These are phyloP conservation scores for Danielozyma ontarioensis DNA, from an alignment of 805 yeast genomes.

Conservation along the genomic window DNA sequence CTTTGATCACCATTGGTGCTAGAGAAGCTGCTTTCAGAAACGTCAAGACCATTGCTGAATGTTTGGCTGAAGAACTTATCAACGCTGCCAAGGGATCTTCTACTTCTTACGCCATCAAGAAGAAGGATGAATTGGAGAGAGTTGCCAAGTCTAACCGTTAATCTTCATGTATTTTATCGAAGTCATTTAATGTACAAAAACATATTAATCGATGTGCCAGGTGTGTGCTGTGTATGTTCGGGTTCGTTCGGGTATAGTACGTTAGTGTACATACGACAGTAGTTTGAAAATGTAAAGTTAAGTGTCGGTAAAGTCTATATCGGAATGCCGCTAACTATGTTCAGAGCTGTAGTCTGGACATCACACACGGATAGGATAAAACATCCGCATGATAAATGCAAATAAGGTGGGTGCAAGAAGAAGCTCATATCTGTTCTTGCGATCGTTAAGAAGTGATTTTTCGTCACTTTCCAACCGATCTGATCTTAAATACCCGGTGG, in stretches of 20 bases:
- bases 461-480: background rate
- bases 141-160: conserved; percentile 99
- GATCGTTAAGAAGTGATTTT: background rate
- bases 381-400: background rate
- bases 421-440: background rate
- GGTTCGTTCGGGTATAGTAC: too few species aligned
- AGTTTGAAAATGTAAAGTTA: too few species aligned
- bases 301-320: too few species aligned
- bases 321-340: too few species aligned
- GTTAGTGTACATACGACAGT: too few species aligned
- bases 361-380: too few species aligned
- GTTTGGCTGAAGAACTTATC: conserved; percentile 99
- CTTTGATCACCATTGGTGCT: conserved; percentile 98
- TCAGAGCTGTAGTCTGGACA: too few species aligned
- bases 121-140: conserved; percentile 99
- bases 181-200: conserved; percentile 16
- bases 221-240: too few species aligned
- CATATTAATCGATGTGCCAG: too few species aligned
- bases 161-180: conserved; percentile 32
- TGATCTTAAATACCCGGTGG: background rate
- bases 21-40: conserved; percentile 99
- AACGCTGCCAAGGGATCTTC: conserved; percentile 99
- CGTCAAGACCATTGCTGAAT: conserved; percentile 99
- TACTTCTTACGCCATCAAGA: conserved; percentile 99
- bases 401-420: background rate